Base-by-base conservation (phyloP, 352 stramenopile genomes). In the Globisporangium perplexum region DNA sequence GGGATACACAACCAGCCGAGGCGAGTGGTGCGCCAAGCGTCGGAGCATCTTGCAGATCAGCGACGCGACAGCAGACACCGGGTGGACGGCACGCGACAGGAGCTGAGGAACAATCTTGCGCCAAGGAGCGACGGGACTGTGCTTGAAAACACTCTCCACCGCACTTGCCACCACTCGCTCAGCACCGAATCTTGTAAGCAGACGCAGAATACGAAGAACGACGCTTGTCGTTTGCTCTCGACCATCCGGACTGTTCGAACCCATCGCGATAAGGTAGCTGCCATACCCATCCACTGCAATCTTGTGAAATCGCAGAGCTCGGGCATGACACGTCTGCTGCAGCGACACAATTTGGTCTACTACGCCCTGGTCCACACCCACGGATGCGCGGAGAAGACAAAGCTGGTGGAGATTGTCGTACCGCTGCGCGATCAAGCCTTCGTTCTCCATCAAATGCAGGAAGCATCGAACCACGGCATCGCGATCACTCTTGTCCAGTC, bases 1-100 rank as follows among this genome's bases (percentile, higher is more conserved):
- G 15, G 82, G 82, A 62, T 91, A 95, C 18, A 90, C 79, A 33
- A 95, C 69, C 8, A 81, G 45, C 48, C 90, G 69, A 3, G 83
- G 78, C 7, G 64, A 85, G 26, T 82, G 63, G 18, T 63, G 68
- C 36, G 79, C 83, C 43, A 95, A 68, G 10, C 85, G 70, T 33
- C 77, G 67, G 2, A 95, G 72, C 55, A 95, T 63, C 0, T 63
- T 45, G n/a, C 63, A 68, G 17, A 95, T 64, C 17, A 82, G 58
- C 11, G 58, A 69, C 1, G 82, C 80, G 8, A 91, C 74, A 11
- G 38, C 55, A 38, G 53, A 20, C 24, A 83, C 51, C 3, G 85
- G 80, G 47, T 95, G 81, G 35, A 67, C 59, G n/a, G 69, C 69
- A 28, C 81, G 71, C 35, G 83, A 69, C 0, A 95, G 68, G 26